Conservation (phyloP, 805 yeast species). For the Metschnikowia chrysomelidarum region DNA sequence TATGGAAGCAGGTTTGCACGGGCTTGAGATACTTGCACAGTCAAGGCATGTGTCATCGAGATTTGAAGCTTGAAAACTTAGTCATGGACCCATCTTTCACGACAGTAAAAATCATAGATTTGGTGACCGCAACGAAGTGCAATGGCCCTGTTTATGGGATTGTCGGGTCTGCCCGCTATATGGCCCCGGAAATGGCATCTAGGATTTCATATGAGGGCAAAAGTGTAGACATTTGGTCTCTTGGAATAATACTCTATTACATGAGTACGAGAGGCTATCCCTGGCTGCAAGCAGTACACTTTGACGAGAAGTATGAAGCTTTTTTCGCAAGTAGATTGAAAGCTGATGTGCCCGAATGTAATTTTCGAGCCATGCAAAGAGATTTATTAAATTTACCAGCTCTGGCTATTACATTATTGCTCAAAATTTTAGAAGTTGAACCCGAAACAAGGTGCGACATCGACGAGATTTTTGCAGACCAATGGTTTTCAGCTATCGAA, state of each 20-base stretch:
- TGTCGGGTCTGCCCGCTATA: constrained; percentile 46
- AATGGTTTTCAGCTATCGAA: too few relatives aligned
- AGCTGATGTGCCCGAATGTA: too few relatives aligned
- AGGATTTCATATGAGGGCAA: constrained; percentile 39
- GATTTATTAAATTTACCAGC: too few relatives aligned
- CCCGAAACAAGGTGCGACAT: constrained; percentile 1
- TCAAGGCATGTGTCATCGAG: constrained; percentile 44
- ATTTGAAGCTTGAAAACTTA: constrained; percentile 48
- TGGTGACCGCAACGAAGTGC: constrained; percentile 27
- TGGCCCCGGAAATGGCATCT: constrained; percentile 48
- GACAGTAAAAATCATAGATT: constrained; percentile 45
- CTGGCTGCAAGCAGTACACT: constrained; percentile 45
- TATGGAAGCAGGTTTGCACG: constrained; percentile 41
- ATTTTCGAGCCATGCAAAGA: too few relatives aligned
- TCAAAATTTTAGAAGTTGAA: constrained; percentile 1
- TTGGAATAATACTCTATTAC: constrained; percentile 43
- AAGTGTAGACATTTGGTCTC: constrained; percentile 48
- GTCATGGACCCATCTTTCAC: constrained; percentile 29
- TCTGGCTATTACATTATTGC: too few relatives aligned
- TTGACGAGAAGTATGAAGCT: constrained; percentile 25
- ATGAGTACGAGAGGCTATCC: constrained; percentile 35
- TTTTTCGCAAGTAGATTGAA: constrained; percentile 1
- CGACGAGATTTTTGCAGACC: background rate
- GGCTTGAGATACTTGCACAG: constrained; percentile 42
- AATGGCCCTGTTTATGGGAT: constrained; percentile 35